phyloP scores from a whole-genome alignment of 306 rosid species.

The Oxytropis ochrocephala region DNA sequence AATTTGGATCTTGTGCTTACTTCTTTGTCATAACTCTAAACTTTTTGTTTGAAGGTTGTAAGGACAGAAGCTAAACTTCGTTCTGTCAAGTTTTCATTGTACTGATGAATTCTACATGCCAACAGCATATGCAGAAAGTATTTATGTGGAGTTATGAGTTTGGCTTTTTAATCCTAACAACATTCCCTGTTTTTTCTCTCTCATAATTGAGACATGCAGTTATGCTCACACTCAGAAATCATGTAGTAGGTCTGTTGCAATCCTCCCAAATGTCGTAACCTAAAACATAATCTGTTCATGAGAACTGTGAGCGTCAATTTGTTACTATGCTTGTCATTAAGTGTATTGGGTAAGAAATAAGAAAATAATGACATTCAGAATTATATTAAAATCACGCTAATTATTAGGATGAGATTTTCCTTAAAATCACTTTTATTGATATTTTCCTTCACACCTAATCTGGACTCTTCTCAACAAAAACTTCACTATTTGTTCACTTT shows the following conservation, averaged over 20 bases:
- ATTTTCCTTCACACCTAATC: neutral
- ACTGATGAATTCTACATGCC: neutral
- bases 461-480: too few relatives aligned
- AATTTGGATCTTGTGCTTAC: slow-evolving; percentile 17
- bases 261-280: neutral
- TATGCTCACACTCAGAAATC: neutral
- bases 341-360: neutral
- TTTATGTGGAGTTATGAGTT: neutral
- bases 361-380: too few relatives aligned
- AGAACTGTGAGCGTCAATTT: neutral
- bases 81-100: neutral
- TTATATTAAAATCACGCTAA: neutral
- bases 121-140: neutral
- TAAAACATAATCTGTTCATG: neutral
- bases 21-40: neutral
- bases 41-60: neutral
- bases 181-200: neutral
- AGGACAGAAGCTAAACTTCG: neutral
- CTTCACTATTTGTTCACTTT: too few relatives aligned
- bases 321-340: neutral
- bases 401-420: neutral
- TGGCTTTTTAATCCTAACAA: slow-evolving; percentile 3
- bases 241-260: neutral
- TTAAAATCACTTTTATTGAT: too few relatives aligned
- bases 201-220: neutral